These are phyloP conservation scores for Hericium erinaceus DNA, from an alignment of 768 basidiomycete genomes.

Conservation along the genomic window DNA sequence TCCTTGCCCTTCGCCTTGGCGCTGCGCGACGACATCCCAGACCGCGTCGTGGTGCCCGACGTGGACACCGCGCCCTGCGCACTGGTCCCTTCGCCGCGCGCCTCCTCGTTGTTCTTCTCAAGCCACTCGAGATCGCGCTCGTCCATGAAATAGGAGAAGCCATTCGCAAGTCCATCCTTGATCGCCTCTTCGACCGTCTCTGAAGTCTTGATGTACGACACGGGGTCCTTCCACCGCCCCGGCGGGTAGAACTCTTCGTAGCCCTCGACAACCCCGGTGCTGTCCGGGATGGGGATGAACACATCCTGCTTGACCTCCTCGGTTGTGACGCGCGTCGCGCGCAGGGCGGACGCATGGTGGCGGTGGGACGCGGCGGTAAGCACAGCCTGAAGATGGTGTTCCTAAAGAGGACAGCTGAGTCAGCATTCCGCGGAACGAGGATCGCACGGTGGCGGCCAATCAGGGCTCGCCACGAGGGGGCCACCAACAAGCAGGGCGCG, in stretches of 20 bases:
- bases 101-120: constrained; percentile 81
- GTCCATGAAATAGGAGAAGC: constrained; percentile 89
- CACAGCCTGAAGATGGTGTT: constrained; percentile 50
- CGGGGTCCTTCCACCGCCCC: constrained; percentile 66
- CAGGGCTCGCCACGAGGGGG: constrained; percentile 31
- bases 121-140: constrained; percentile 95
- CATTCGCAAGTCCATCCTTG: constrained; percentile 52
- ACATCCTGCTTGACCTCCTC: constrained; percentile 41
- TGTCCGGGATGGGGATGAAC: constrained; percentile 91
- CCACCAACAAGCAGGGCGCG: constrained; percentile 34
- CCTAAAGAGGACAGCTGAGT: constrained; percentile 36
- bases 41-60: constrained; percentile 43
- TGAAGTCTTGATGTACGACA: constrained; percentile 71
- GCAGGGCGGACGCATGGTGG: constrained; percentile 27
- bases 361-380: constrained; percentile 46
- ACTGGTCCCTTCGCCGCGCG: constrained; percentile 78
- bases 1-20: constrained; percentile 83
- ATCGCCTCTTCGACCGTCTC: constrained; percentile 77
- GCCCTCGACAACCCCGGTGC: constrained; percentile 68
- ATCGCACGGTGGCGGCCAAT: constrained; percentile 40
- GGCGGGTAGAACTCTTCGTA: constrained; percentile 70
- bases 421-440: constrained; percentile 43
- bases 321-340: constrained; percentile 26
- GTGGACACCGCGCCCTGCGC: constrained; percentile 59
- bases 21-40: constrained; percentile 35